Base-by-base conservation (phyloP, 495 filamentous ascomycete species). In the Neurospora sp. region DNA sequence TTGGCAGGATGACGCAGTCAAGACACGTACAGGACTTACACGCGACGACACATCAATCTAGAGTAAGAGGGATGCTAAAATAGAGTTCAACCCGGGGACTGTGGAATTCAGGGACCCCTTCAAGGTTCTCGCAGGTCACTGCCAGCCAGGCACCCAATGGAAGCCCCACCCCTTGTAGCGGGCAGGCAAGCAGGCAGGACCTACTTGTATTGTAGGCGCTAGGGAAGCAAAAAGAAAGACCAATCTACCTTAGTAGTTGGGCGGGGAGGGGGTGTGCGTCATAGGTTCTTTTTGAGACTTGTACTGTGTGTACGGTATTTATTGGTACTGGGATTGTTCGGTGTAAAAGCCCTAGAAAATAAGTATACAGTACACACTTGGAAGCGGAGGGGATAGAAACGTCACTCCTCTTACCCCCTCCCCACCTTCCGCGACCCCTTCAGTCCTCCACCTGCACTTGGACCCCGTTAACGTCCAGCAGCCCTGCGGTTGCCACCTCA, bases 361-460 rank as follows among this genome's bases (percentile, higher is more conserved):
- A 35, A 5, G 1, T 10, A 27, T 71, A 75, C 74, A 73, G 72
- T 75, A 72, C 69, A 35, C 37, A 14, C 3, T 9, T 71, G 41
- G 59, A 73, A 75, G 40, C 41, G 27, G 22, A 27, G 22, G 22
- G 22, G 22, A 68, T 65, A 75, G 61, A 75, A 59, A 65, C 69
- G 53, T 44, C 71, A 75, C 42, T 48, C 38, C 68, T 38, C 40
- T 53, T 38, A 53, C 69, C 68, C 14, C 69, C 69, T 37, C 69
- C 42, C 27, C 14, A 59, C 48, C 31, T 35, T 65, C 53, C 53
- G 7, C 53, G 53, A 65, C 53, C 53, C 53, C 53, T 65, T 65
- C 53, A 65, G 53, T 27, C 27, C 53, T 65, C 53, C 53, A 65
- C 53, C 35, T 65, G 53, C 27, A 35, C 27, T 27, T 65, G 27